Evolutionary conservation across 1,284 basidiomycete species (phyloP).

Genomic region (Cryptococcus jaspeensis): DNA sequence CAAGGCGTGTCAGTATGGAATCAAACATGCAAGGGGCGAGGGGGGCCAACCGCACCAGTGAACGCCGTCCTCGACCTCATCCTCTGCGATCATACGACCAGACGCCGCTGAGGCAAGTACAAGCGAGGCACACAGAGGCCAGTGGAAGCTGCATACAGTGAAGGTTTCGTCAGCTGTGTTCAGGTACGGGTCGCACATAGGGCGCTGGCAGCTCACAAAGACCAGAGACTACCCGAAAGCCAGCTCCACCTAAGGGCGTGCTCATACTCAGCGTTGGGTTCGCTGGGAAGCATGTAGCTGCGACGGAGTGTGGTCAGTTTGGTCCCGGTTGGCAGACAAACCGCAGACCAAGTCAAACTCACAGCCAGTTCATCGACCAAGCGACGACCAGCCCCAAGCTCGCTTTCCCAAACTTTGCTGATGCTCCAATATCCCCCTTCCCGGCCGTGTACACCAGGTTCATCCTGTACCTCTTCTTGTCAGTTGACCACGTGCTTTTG

Average conservation of each 20-base stretch:
- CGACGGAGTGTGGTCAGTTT: neutral
- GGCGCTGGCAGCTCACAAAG: conserved; percentile 28
- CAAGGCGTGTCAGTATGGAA: neutral
- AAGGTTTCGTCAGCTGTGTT: neutral
- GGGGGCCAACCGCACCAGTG: conserved; percentile 17
- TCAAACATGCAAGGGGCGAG: neutral
- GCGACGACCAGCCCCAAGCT: conserved; percentile 50
- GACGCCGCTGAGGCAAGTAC: conserved; percentile 49
- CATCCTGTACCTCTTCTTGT: conserved; percentile 15
- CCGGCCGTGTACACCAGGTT: conserved; percentile 21
- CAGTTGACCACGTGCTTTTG: too few relatives aligned
- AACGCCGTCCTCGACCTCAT: conserved; percentile 21
- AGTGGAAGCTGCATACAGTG: conserved; percentile 35
- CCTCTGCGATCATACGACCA: conserved; percentile 36
- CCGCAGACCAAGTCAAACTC: conserved; percentile 19
- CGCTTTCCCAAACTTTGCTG: conserved; percentile 45
- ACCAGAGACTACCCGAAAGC: conserved; percentile 47
- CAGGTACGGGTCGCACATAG: neutral
- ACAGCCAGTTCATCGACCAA: conserved; percentile 53
- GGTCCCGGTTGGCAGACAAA: too few relatives aligned
- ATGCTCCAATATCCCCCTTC: conserved; percentile 25
- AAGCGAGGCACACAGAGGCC: conserved; percentile 48
- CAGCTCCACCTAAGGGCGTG: conserved; percentile 51
- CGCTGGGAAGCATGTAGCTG: conserved; percentile 31
- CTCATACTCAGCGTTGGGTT: conserved; percentile 37